Conservation (phyloP, 2,329 filamentous ascomycete genomes). For the Cercospora nicotianae region DNA sequence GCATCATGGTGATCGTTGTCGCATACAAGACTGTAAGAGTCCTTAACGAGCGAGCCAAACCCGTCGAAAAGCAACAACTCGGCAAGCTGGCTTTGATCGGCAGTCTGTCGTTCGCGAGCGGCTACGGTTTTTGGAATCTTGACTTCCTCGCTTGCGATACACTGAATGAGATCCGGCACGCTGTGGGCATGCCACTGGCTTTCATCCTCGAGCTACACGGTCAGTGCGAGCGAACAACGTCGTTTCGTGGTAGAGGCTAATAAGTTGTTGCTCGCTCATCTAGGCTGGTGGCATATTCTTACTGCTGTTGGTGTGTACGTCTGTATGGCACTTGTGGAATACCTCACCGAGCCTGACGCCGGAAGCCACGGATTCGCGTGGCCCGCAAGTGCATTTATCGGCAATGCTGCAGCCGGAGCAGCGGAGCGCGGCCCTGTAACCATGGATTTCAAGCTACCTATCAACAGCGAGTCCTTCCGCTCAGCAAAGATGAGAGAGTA, state of each 20-base stretch:
- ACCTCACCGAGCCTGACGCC: not conserved
- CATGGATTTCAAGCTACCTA: not conserved
- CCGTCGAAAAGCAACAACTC: not conserved
- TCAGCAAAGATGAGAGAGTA: not conserved
- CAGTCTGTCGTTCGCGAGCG: not conserved
- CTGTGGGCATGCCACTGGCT: not conserved
- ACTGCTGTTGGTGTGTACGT: not conserved
- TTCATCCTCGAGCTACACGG: not conserved
- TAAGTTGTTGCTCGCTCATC: not conserved
- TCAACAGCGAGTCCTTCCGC: slow-evolving; percentile 2
- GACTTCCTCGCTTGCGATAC: not conserved
- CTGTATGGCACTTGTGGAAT: not conserved
- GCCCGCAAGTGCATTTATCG: not conserved
- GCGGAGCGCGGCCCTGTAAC: not conserved
- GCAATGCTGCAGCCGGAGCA: not conserved
- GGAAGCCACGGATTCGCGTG: not conserved
- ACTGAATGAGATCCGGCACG: not conserved
- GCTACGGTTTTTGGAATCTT: not conserved
- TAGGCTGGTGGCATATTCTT: slow-evolving; percentile 3
- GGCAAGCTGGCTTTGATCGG: not conserved
- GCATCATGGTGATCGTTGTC: slow-evolving; percentile 1
- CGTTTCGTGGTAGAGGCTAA: not conserved
- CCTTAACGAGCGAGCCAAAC: not conserved
- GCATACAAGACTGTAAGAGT: slow-evolving; percentile 1
- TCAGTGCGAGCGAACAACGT: not conserved